A percentile compares a stretch with the other conserved stretches of the same genome.
phyloP scores from a whole-genome alignment of 2,329 filamentous ascomycete species.

The Verticillium nubilum region DNA sequence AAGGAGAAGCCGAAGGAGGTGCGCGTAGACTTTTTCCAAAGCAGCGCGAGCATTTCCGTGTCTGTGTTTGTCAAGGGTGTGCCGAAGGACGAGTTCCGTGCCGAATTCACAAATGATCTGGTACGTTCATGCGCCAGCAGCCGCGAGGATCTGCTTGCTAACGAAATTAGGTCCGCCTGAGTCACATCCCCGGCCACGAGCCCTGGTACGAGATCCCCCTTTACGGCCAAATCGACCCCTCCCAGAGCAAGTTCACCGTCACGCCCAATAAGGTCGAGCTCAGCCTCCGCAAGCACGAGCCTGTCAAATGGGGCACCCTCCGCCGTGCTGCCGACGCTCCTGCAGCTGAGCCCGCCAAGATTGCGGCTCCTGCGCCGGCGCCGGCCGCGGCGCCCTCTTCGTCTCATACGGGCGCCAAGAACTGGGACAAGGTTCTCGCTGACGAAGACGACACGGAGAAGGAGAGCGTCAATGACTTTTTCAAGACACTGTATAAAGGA shows the following conservation, averaged over 20 bases:
- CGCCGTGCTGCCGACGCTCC: slow-evolving; percentile 1
- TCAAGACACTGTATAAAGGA: slow-evolving; percentile 79
- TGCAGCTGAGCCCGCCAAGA: background rate
- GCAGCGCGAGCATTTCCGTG: slow-evolving; percentile 24
- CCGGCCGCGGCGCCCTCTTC: slow-evolving; percentile 58
- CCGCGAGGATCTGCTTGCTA: background rate
- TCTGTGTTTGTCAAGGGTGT: slow-evolving; percentile 38
- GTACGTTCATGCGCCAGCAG: slow-evolving; percentile 4
- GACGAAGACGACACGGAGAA: slow-evolving; percentile 51
- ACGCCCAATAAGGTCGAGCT: slow-evolving; percentile 79
- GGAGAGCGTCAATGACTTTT: slow-evolving; percentile 73
- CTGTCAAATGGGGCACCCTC: slow-evolving; percentile 61
- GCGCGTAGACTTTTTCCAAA: slow-evolving; percentile 27
- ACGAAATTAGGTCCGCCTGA: slow-evolving; percentile 8
- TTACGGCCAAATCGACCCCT: slow-evolving; percentile 57
- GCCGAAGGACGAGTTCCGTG: slow-evolving; percentile 31
- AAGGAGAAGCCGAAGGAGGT: slow-evolving; percentile 22
- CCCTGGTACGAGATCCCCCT: slow-evolving; percentile 29
- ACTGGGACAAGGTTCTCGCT: slow-evolving; percentile 77
- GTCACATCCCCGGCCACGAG: slow-evolving; percentile 12
- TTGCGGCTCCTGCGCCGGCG: slow-evolving; percentile 3
- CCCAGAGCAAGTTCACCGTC: slow-evolving; percentile 56
- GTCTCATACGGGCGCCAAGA: slow-evolving; percentile 73
- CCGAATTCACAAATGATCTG: slow-evolving; percentile 23
- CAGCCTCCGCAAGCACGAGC: slow-evolving; percentile 58